Percentiles rank a stretch among this genome's conserved stretches.
These are phyloP conservation scores for Climacium dendroides DNA, from an alignment of 225 moss, liverwort and hornwort genomes.

Conservation along the genomic window DNA sequence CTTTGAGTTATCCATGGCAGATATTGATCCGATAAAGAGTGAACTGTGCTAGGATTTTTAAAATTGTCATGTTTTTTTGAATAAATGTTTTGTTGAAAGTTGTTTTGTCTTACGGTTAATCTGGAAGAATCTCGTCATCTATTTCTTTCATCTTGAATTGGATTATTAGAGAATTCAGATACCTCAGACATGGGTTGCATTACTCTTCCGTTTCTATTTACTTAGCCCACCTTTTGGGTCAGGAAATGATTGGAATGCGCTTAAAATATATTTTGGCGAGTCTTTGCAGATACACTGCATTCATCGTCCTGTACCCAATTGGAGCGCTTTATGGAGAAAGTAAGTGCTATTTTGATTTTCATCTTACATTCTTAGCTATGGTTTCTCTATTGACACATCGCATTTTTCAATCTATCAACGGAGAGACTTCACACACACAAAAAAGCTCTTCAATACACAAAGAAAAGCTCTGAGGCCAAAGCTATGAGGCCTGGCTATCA, in stretches of 20 bases:
- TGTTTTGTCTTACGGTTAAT: neutral
- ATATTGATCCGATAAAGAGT: neutral
- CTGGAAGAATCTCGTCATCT: neutral
- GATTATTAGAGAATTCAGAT: neutral
- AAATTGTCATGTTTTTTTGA: neutral
- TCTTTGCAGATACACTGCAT: constrained; percentile 56
- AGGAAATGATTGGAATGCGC: neutral
- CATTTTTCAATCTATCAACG: neutral
- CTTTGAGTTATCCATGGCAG: neutral
- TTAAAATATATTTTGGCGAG: neutral
- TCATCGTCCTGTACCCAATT: constrained; percentile 68
- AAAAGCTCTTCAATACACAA: neutral
- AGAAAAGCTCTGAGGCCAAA: too few species aligned
- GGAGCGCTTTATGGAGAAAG: constrained; percentile 82
- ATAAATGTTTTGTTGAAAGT: neutral
- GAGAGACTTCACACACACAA: neutral
- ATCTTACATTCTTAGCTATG: neutral
- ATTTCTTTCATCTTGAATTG: neutral
- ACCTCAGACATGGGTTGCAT: neutral
- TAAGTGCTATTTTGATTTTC: constrained; percentile 14
- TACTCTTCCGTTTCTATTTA: neutral
- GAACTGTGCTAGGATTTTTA: neutral
- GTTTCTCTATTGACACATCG: neutral
- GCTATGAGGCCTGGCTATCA: neutral
- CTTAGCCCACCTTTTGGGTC: neutral